Percentiles rank a stretch among this genome's conserved stretches.
phyloP scores from a whole-genome alignment of 164 flowering plant genomes.

The Paratinospora sagittata region DNA sequence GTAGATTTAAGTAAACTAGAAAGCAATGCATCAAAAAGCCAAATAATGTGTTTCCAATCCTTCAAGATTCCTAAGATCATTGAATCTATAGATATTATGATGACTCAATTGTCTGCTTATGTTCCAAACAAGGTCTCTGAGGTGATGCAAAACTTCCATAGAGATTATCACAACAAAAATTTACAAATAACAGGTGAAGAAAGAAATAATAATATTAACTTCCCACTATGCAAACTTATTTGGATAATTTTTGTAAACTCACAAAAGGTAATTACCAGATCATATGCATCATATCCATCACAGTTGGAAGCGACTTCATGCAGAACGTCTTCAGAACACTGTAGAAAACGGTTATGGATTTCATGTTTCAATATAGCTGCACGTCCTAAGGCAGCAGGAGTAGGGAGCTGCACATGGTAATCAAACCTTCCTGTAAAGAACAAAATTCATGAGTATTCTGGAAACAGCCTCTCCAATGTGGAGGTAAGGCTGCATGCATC shows the following conservation, averaged over 20 bases:
- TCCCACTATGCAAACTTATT: neutral
- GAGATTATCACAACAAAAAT: neutral
- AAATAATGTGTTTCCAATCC: neutral
- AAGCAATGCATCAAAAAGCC: neutral
- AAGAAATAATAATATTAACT: no score
- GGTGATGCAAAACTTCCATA: neutral
- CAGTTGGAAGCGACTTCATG: constrained; percentile 71
- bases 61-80: neutral
- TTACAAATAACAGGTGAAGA: neutral
- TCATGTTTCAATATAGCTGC: constrained; percentile 77
- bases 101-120: neutral
- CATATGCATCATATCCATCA: constrained; percentile 98
- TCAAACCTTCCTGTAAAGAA: constrained; percentile 75
- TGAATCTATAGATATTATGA: neutral
- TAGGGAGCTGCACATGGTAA: constrained; percentile 79
- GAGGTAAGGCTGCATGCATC: no score
- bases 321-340: constrained; percentile 63
- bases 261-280: constrained; percentile 49
- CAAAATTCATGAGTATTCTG: constrained; percentile 8
- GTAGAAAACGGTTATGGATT: constrained; percentile 62
- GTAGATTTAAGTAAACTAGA: neutral
- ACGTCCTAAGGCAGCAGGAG: constrained; percentile 81
- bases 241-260: neutral
- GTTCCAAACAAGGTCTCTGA: neutral
- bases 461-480: no score